Conservation (phyloP, 2,329 filamentous ascomycete species). For the Huntiella omanensis region DNA sequence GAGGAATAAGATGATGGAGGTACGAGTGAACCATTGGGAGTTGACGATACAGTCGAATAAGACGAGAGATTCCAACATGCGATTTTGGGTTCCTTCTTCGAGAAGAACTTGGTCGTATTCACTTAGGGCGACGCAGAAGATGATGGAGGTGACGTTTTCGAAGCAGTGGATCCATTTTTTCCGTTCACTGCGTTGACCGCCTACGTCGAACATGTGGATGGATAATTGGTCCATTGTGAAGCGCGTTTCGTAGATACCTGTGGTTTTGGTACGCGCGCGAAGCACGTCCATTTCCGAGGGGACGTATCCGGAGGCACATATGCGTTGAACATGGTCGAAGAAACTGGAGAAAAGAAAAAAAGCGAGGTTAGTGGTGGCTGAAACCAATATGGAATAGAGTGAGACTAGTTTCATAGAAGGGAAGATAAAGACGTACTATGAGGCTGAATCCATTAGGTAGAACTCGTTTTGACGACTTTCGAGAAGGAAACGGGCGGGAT, state of each 20-base stretch:
- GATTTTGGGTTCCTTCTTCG: slow-evolving; percentile 97
- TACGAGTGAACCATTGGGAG: slow-evolving; percentile 97
- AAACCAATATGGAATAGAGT: neutral
- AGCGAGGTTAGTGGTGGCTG: neutral
- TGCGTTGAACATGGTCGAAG: slow-evolving; percentile 79
- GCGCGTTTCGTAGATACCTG: slow-evolving; percentile 94
- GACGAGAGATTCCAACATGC: slow-evolving; percentile 96
- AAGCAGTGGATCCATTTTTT: slow-evolving; percentile 99
- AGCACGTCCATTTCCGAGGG: slow-evolving; percentile 90
- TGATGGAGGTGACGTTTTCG: slow-evolving; percentile 98
- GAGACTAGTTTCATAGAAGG: too few relatives aligned
- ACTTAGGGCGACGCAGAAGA: slow-evolving; percentile 94
- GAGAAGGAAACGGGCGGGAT: slow-evolving; percentile 62
- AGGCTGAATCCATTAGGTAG: slow-evolving; percentile 97
- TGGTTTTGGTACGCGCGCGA: slow-evolving; percentile 90
- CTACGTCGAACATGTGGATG: slow-evolving; percentile 99
- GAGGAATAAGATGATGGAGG: slow-evolving; percentile 93
- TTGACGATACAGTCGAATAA: slow-evolving; percentile 98
- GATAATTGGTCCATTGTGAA: slow-evolving; percentile 98
- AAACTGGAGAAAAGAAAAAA: slow-evolving; percentile 40
- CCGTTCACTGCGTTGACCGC: slow-evolving; percentile 86
- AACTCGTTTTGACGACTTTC: slow-evolving; percentile 95
- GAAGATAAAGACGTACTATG: slow-evolving; percentile 50
- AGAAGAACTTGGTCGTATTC: slow-evolving; percentile 96
- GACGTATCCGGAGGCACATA: slow-evolving; percentile 68